Evolutionary conservation across 1,284 basidiomycete species (phyloP).

Genomic region (Ceratobasidium sp.): DNA sequence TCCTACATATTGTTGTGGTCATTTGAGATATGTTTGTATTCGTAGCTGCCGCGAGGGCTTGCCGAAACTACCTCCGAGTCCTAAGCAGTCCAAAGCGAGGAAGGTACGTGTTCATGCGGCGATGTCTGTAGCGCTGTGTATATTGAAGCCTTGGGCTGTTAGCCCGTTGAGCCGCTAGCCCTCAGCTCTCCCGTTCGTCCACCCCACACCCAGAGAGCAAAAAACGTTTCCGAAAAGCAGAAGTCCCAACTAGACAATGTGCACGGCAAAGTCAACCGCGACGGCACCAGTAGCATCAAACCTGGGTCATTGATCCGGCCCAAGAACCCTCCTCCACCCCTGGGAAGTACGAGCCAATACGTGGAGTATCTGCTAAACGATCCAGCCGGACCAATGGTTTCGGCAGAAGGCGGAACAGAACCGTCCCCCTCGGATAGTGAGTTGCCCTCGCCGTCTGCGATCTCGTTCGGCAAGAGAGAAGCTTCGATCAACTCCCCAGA

Average conservation of each 20-base stretch:
- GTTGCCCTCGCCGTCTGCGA: conserved; percentile 7
- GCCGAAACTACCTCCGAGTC: conserved; percentile 56
- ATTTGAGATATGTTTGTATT: neutral
- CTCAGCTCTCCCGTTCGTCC: conserved; percentile 9
- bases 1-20: conserved; percentile 30
- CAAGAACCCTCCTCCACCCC: neutral
- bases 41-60: conserved; percentile 74
- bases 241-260: conserved; percentile 12
- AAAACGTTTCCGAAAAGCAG: conserved; percentile 6
- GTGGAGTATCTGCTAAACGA: conserved; percentile 1
- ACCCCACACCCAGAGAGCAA: neutral
- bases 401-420: neutral
- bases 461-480: neutral
- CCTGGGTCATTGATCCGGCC: conserved; percentile 7
- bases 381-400: neutral
- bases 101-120: conserved; percentile 4
- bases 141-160: neutral
- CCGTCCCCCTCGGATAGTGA: neutral
- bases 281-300: conserved; percentile 14
- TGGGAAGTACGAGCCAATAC: neutral
- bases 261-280: conserved; percentile 3
- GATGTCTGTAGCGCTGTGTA: too few species aligned
- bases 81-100: conserved; percentile 18
- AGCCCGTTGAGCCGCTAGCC: neutral
- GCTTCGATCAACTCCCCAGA: neutral